A percentile compares a stretch with the other conserved stretches of the same genome.
phyloP scores from a whole-genome alignment of 768 basidiomycete genomes.

The Tricholoma hemisulphureum region DNA sequence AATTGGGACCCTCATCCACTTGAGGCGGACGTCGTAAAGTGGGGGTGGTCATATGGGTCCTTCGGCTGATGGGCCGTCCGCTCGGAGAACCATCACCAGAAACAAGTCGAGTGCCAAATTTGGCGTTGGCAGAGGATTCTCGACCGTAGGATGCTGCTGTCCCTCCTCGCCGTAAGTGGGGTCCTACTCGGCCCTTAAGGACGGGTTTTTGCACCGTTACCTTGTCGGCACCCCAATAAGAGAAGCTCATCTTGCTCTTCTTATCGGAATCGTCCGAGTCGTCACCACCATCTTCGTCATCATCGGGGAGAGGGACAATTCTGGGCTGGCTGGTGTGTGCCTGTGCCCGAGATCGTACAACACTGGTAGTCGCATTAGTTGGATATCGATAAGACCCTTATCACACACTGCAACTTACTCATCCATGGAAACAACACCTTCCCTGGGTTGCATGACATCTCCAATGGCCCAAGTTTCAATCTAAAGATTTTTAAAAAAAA shows the following conservation, averaged over 20 bases:
- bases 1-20: constrained; percentile 65
- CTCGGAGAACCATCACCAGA: constrained; percentile 52
- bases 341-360: constrained; percentile 68
- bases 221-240: constrained; percentile 92
- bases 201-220: constrained; percentile 81
- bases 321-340: constrained; percentile 47
- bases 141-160: constrained; percentile 61
- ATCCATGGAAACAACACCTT: constrained; percentile 87
- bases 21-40: constrained; percentile 41
- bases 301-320: constrained; percentile 68
- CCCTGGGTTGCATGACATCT: constrained; percentile 68
- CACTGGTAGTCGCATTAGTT: constrained; percentile 39
- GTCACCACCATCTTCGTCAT: constrained; percentile 48
- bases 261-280: constrained; percentile 86
- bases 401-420: constrained; percentile 55
- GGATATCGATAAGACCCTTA: constrained; percentile 6
- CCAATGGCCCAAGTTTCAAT: constrained; percentile 88
- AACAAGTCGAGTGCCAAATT: constrained; percentile 84
- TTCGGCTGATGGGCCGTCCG: constrained; percentile 62
- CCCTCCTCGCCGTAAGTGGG: constrained; percentile 42
- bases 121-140: constrained; percentile 87
- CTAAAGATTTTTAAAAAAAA: constrained; percentile 33
- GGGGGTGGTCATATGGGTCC: constrained; percentile 49
- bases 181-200: constrained; percentile 46
- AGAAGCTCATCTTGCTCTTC: constrained; percentile 93